Evolutionary conservation across 805 yeast genomes (phyloP).

Genomic region (Teunomyces cretensis): DNA sequence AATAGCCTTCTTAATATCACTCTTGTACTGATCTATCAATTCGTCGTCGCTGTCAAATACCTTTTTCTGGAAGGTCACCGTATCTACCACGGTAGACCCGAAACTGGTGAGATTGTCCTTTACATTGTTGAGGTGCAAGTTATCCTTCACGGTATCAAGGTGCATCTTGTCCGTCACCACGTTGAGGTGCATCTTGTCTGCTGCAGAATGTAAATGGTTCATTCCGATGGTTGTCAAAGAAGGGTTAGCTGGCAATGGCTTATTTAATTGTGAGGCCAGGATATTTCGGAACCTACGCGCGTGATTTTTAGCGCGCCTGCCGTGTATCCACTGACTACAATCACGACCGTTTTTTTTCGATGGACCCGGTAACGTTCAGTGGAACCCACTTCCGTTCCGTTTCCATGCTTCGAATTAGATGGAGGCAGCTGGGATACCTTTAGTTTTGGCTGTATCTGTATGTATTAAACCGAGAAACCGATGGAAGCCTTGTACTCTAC

Average conservation of each 20-base stretch:
- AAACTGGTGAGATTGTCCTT: slow-evolving; percentile 12
- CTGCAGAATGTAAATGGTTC: slow-evolving; percentile 3
- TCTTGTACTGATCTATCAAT: slow-evolving; percentile 13
- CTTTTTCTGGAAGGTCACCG: slow-evolving; percentile 4
- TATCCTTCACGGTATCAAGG: slow-evolving; percentile 1
- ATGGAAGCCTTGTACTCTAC: no score
- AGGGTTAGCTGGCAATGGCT: neutral
- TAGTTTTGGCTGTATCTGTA: no score
- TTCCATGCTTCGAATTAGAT: no score
- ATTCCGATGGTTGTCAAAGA: neutral
- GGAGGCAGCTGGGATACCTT: no score
- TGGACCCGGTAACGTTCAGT: no score
- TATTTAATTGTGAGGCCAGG: slow-evolving; percentile 3
- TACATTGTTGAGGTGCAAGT: neutral
- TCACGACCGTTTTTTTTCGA: no score
- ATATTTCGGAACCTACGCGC: slow-evolving; percentile 3
- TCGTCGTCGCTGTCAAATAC: slow-evolving; percentile 17
- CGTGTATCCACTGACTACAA: neutral
- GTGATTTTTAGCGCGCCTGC: slow-evolving; percentile 1
- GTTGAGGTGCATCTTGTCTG: slow-evolving; percentile 2
- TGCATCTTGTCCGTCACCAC: neutral
- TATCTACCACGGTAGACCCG: slow-evolving; percentile 11
- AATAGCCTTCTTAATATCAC: slow-evolving; percentile 20
- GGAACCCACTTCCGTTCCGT: no score
- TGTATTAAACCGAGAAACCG: no score